Evolutionary conservation across 352 stramenopile species (phyloP).

Genomic region (Lagenidium giganteum): DNA sequence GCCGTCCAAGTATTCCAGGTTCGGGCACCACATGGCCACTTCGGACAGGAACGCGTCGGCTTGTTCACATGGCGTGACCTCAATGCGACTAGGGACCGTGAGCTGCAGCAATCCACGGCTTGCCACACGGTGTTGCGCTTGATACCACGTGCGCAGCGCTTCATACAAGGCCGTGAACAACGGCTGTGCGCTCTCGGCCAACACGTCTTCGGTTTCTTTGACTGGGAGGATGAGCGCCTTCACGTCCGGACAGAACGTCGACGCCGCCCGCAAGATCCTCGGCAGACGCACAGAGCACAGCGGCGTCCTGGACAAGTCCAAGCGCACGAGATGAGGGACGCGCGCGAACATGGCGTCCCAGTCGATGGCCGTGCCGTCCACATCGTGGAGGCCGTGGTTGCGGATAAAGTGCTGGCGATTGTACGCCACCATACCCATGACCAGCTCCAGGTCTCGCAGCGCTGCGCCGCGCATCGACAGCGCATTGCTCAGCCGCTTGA

Average conservation of each 20-base stretch:
- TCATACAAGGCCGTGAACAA: constrained; percentile 8
- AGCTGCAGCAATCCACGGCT: constrained; percentile 17
- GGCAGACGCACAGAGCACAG: constrained; percentile 8
- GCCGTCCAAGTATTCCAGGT: constrained; percentile 21
- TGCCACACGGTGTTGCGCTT: background rate
- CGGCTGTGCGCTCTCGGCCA: too few species aligned
- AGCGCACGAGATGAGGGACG: background rate
- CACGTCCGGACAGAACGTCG: constrained; percentile 4
- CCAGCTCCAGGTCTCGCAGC: too few species aligned
- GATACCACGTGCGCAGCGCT: constrained; percentile 13
- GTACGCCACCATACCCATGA: too few species aligned
- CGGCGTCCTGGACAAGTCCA: constrained; percentile 15
- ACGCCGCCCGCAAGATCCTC: constrained; percentile 4
- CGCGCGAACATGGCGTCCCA: constrained; percentile 12
- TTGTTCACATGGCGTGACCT: too few species aligned
- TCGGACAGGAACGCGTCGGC: constrained; percentile 7
- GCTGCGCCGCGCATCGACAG: too few species aligned
- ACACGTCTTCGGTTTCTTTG: constrained; percentile 2
- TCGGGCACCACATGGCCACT: constrained; percentile 9
- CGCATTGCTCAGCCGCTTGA: too few species aligned
- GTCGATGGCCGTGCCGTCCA: constrained; percentile 3
- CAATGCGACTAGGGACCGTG: constrained; percentile 17
- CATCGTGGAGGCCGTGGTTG: too few species aligned
- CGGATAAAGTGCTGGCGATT: too few species aligned
- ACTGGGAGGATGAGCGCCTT: constrained; percentile 16